Evolutionary conservation across 352 stramenopile genomes (phyloP).

Genomic region (Pythium guiyangense): DNA sequence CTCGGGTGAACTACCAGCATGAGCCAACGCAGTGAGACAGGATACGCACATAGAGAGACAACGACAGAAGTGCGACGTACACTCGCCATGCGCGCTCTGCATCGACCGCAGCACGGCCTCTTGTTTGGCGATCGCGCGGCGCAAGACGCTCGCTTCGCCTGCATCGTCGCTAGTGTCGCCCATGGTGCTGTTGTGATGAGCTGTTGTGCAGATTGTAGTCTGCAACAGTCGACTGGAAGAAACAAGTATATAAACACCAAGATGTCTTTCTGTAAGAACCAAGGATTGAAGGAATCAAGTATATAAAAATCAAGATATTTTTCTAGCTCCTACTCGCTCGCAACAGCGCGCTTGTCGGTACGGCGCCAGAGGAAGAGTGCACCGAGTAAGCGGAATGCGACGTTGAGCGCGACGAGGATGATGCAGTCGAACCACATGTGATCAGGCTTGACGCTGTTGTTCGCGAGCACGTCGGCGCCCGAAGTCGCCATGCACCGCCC

Average conservation of each 20-base stretch:
- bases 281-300: neutral
- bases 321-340: neutral
- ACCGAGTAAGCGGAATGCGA: constrained; percentile 26
- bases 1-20: constrained; percentile 33
- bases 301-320: neutral
- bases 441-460: constrained; percentile 15
- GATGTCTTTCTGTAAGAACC: neutral
- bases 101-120: constrained; percentile 36
- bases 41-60: neutral
- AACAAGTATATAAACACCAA: too few relatives aligned
- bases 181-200: constrained; percentile 1
- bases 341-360: constrained; percentile 8
- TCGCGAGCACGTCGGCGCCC: constrained; percentile 24
- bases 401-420: constrained; percentile 24
- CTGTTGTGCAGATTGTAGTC: neutral
- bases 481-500: constrained; percentile 16
- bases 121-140: constrained; percentile 46
- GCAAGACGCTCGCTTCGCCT: constrained; percentile 28
- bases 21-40: neutral
- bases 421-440: constrained; percentile 21
- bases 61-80: constrained; percentile 14
- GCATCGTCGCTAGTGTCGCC: constrained; percentile 3
- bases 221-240: too few relatives aligned
- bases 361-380: constrained; percentile 23
- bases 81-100: constrained; percentile 45